Evolutionary conservation across 108 stramenopile species (phyloP), one percentile per base, ranked within the genome.

Genomic region (Pinguiococcus pyrenoidosus): DNA sequence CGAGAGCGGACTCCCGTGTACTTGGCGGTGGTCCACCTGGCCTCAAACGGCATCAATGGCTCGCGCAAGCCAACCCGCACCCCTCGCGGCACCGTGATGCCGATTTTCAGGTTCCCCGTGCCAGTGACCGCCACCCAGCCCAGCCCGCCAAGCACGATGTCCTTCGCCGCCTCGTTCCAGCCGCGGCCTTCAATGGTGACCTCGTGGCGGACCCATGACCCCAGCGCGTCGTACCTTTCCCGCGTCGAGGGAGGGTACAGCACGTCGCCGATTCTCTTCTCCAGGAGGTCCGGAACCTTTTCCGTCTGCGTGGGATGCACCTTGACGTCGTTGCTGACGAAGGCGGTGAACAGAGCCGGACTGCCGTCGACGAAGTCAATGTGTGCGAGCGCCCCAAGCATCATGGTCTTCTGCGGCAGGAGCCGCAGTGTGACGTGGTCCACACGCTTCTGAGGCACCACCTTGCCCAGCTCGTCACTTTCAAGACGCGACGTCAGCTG

Each of bases 121-220:
- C 95, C 95, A 4, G 91, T 92, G 3, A 93, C 83, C n/a, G 86
- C 66, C 6, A 96, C 73, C 91, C 91, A 96, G 18, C 95, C 95
- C 20, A 96, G 75, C 20, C 95, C 95, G 4, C 84, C 68, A 28
- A 96, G 54, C 10, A 81, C 75, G 27, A 96, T 81, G 44, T 92
- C 95, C 4, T 82, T 81, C 13, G 88, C 86, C 6, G 94, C 87
- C 45, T 84, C 69, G 46, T 87, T 87, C 91, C 91, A 97, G 4
- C 87, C 85, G 43, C 53, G 48, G 14, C 92, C 92, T 13, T 85
- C 56, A 24, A 93, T 77, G 20, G 80, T 77, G 41, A 92, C 63
- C 20, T 76, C 69, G 49, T 85, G 80, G 46, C 70, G 59, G 47
- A 85, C 87, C 33, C 85, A 81, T 55, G 85, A 77, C 14, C 89